phyloP scores from a whole-genome alignment of 2,329 filamentous ascomycete species.

The Fusarium humuli region DNA sequence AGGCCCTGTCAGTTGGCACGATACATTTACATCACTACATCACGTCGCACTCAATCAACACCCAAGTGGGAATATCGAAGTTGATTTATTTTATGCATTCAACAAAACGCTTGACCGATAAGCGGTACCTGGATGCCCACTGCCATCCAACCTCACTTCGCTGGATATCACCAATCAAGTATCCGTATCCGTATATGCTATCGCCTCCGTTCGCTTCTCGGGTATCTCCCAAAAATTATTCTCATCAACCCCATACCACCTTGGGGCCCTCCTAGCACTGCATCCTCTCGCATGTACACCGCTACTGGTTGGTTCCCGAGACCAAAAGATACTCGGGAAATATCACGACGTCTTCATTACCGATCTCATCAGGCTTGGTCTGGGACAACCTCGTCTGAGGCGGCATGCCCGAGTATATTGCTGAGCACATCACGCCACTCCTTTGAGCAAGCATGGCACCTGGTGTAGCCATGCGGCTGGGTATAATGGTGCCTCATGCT shows the following conservation, averaged over 20 bases:
- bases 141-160: slow-evolving; percentile 17
- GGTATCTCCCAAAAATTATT: slow-evolving; percentile 19
- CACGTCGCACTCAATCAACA: not conserved
- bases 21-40: not conserved
- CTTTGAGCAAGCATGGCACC: slow-evolving; percentile 40
- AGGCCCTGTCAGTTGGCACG: too few species aligned
- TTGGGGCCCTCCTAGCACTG: slow-evolving; percentile 6
- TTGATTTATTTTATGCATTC: slow-evolving; percentile 23
- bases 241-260: not conserved
- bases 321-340: slow-evolving; percentile 26
- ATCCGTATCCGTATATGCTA: not conserved
- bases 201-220: slow-evolving; percentile 1
- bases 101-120: slow-evolving; percentile 3
- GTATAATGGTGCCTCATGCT: slow-evolving; percentile 46
- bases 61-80: slow-evolving; percentile 10
- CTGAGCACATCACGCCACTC: slow-evolving; percentile 20
- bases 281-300: not conserved
- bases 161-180: slow-evolving; percentile 15
- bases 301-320: slow-evolving; percentile 6
- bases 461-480: slow-evolving; percentile 44
- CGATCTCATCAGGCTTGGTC: slow-evolving; percentile 32
- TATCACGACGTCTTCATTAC: slow-evolving; percentile 32
- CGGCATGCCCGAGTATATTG: slow-evolving; percentile 23
- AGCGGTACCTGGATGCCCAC: slow-evolving; percentile 18
- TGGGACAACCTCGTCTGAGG: slow-evolving; percentile 25